These are phyloP conservation scores for Podaxis mareebaensis DNA, from an alignment of 768 basidiomycete genomes.

Conservation along the genomic window DNA sequence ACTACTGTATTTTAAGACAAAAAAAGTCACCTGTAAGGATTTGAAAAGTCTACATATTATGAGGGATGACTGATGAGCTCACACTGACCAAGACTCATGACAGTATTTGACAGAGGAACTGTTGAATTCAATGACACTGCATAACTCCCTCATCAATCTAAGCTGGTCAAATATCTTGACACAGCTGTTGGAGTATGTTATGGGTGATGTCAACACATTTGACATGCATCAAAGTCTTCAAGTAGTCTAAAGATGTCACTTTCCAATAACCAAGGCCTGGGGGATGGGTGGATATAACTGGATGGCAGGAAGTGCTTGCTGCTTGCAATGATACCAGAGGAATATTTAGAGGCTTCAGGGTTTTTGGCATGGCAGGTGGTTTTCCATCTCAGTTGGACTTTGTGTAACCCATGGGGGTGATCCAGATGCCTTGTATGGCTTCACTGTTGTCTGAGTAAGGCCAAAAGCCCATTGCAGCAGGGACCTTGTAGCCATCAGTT, in stretches of 20 bases:
- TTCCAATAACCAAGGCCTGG: slow-evolving; percentile 11
- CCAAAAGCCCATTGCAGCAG: slow-evolving; percentile 21
- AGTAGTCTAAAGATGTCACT: slow-evolving; percentile 7
- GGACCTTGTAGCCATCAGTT: slow-evolving; percentile 26
- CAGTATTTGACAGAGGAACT: too few relatives aligned
- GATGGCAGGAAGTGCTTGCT: not conserved
- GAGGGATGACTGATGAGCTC: too few relatives aligned
- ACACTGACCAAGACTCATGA: too few relatives aligned
- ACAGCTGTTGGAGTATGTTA: too few relatives aligned
- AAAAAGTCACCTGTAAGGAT: too few relatives aligned
- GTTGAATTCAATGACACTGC: too few relatives aligned
- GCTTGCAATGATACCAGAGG: not conserved
- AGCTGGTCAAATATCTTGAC: too few relatives aligned
- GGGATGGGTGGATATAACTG: not conserved
- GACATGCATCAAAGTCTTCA: too few relatives aligned
- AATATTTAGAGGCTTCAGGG: not conserved
- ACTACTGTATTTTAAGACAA: too few relatives aligned
- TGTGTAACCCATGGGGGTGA: slow-evolving; percentile 2
- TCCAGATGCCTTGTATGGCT: not conserved
- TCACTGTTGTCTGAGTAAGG: slow-evolving; percentile 21
- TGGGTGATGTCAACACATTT: too few relatives aligned
- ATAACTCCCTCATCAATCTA: too few relatives aligned
- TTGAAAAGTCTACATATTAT: too few relatives aligned
- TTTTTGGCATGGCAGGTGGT: not conserved
- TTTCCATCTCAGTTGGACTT: slow-evolving; percentile 1